Base-by-base conservation (phyloP, 768 basidiomycete species). In the Cyclocybe aegerita region DNA sequence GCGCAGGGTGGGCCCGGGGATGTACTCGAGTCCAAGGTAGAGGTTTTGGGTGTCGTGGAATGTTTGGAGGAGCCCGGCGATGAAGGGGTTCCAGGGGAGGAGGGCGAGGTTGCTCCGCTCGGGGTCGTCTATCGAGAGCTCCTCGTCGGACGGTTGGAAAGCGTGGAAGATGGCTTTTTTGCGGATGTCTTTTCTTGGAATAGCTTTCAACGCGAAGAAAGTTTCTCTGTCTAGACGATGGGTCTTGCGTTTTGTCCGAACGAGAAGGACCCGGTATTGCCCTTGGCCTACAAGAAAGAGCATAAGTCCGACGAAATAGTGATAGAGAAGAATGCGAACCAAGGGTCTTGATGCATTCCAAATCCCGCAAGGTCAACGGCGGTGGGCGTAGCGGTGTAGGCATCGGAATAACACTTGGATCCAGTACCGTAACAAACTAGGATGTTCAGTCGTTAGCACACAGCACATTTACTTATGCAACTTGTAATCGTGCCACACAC, bases 31-130 rank as follows among this genome's bases (percentile, higher is more conserved):
- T 59, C 77, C 61, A 33, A 78, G 58, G 56, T 85, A 85, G 12
- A 80, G 57, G 49, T 78, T 80, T 44, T 62, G 55, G 1, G 63
- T 34, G 59, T 85, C 84, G 35, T 69, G 55, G 57, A 82, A 79
- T 0, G 63, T 65, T 43, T 74, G 66, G 31, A 81, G 52, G 2
- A 81, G 61, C 3, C 78, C 78, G 7, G 68, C 66, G 32, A 82
- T 59, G 66, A 81, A 85, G 0, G 82, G 75, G 47, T 71, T 76
- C 83, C 82, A 84, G 4, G 71, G 70, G 15, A 84, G 63, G 39
- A 55, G 52, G 11, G 61, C 59, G 8, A 85, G 74, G 11, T 57
- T 52, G 12, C 58, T 57, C 30, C 75, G 71, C 65, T 85, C 83
- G 4, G 58, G 49, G 50, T 78, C 62, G 34, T 72, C 71, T 6